Evolutionary conservation across 108 stramenopile species (phyloP).

Genomic region (Pseudonitzschia multistriata): DNA sequence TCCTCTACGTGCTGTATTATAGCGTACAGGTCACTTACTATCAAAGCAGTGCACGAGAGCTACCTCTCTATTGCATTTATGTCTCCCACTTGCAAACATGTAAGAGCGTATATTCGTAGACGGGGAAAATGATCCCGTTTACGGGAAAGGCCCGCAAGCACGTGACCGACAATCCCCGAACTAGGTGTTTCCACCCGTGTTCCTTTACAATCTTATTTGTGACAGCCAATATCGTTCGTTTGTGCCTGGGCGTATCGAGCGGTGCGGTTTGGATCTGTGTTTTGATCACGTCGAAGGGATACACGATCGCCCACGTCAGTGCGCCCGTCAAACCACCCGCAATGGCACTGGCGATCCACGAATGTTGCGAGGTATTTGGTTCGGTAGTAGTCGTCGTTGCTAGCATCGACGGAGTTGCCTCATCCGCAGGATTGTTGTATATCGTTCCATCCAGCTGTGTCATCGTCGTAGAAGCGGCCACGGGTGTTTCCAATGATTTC

Average conservation of each 20-base stretch:
- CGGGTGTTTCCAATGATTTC: background rate
- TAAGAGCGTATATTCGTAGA: slow-evolving; percentile 74
- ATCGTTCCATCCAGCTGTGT: background rate
- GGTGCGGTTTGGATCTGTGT: slow-evolving; percentile 79
- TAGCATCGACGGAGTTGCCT: background rate
- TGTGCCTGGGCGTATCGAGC: slow-evolving; percentile 39
- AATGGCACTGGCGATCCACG: slow-evolving; percentile 73
- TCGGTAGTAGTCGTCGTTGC: background rate
- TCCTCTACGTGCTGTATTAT: no score
- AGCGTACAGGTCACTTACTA: no score
- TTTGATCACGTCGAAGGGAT: slow-evolving; percentile 92
- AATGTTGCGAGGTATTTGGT: slow-evolving; percentile 36
- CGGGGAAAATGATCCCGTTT: slow-evolving; percentile 91
- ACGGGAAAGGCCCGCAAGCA: slow-evolving; percentile 90
- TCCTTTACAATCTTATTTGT: slow-evolving; percentile 45
- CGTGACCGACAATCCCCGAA: slow-evolving; percentile 86
- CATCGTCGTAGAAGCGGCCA: background rate
- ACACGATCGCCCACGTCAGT: slow-evolving; percentile 83
- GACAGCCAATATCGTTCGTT: slow-evolving; percentile 27
- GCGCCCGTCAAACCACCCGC: slow-evolving; percentile 89
- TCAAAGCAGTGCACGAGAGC: no score
- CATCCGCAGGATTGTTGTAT: background rate
- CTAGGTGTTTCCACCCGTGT: slow-evolving; percentile 66
- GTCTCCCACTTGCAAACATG: slow-evolving; percentile 1
- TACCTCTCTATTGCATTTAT: background rate